Evolutionary conservation across 2,329 filamentous ascomycete genomes (phyloP).

Genomic region (Celoporthe dispersa): DNA sequence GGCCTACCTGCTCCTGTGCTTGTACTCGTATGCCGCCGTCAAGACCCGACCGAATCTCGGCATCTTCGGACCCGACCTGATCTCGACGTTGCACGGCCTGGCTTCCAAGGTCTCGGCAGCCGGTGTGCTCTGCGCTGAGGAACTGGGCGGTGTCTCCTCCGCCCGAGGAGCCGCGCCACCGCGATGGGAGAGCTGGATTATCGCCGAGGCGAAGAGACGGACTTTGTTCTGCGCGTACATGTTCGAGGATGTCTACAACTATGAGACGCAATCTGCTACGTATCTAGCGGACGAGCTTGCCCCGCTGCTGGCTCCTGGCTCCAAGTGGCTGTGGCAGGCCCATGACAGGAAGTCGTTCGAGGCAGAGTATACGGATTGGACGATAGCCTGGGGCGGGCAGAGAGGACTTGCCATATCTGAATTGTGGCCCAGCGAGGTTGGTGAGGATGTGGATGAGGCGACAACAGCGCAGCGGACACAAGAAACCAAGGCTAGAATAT

Average conservation of each 20-base stretch:
- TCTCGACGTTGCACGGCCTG: conserved; percentile 16
- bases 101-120: conserved; percentile 35
- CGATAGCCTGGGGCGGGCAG: background rate
- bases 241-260: conserved; percentile 42
- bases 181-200: conserved; percentile 58
- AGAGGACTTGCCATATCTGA: conserved; percentile 1
- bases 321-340: conserved; percentile 12
- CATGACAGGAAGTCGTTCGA: background rate
- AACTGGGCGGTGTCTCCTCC: conserved; percentile 45
- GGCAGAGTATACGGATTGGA: conserved; percentile 2
- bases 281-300: conserved; percentile 16
- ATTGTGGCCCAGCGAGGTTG: background rate
- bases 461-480: background rate
- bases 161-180: conserved; percentile 42
- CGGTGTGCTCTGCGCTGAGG: conserved; percentile 41
- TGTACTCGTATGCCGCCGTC: conserved; percentile 50
- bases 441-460: background rate
- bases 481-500: background rate
- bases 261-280: conserved; percentile 1
- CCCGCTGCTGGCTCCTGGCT: conserved; percentile 2
- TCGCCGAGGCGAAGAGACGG: conserved; percentile 56
- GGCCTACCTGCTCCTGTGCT: conserved; percentile 56
- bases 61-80: conserved; percentile 13
- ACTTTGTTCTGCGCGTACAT: conserved; percentile 58
- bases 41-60: conserved; percentile 31